Evolutionary conservation across 768 basidiomycete genomes (phyloP).

Genomic region (Glaciozyma martinii): DNA sequence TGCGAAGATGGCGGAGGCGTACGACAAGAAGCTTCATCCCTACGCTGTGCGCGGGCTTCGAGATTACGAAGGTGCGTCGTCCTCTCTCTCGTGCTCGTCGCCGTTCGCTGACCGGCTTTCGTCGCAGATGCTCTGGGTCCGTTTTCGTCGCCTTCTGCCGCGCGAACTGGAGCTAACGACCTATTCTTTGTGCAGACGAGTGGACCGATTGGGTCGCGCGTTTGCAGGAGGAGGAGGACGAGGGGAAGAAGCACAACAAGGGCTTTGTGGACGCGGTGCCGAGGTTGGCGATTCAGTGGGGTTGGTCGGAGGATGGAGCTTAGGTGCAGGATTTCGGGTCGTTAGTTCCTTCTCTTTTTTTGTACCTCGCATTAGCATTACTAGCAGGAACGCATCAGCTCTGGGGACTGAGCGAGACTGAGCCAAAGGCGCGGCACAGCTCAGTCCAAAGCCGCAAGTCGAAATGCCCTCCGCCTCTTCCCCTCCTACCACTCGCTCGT

Average conservation of each 20-base stretch:
- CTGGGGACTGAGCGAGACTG: too few relatives aligned
- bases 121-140: neutral
- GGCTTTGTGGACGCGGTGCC: slow-evolving; percentile 8
- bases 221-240: slow-evolving; percentile 25
- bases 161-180: neutral
- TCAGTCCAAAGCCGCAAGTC: too few relatives aligned
- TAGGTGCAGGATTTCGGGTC: neutral
- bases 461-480: too few relatives aligned
- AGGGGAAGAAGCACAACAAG: neutral
- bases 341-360: too few relatives aligned
- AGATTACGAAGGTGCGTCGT: slow-evolving; percentile 34
- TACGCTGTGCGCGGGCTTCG: slow-evolving; percentile 35
- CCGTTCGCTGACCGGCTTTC: neutral
- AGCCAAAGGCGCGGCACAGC: too few relatives aligned
- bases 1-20: slow-evolving; percentile 8
- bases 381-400: too few relatives aligned
- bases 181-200: slow-evolving; percentile 5
- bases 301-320: too few relatives aligned
- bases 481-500: too few relatives aligned
- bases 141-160: neutral
- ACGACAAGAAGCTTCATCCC: slow-evolving; percentile 35
- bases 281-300: neutral
- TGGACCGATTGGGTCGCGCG: slow-evolving; percentile 27
- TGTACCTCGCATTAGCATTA: too few relatives aligned
- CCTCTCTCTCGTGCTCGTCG: neutral